These are phyloP conservation scores for Microbotryum scabiosae DNA, from an alignment of 1,284 basidiomycete species.

Conservation along the genomic window DNA sequence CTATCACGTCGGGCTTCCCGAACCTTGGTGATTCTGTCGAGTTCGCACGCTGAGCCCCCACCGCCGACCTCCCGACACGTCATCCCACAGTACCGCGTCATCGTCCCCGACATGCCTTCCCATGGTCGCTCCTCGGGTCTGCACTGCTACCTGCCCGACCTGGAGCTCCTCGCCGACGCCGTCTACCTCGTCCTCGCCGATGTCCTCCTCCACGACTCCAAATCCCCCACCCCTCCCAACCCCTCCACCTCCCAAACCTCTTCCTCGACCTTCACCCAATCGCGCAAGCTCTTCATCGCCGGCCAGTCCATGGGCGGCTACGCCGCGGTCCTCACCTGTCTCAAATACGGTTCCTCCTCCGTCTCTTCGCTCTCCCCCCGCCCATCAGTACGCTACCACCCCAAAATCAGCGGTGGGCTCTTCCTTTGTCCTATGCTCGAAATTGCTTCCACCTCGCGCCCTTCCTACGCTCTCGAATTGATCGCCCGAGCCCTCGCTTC, in stretches of 20 bases:
- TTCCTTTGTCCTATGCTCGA: constrained; percentile 35
- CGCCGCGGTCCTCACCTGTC: constrained; percentile 19
- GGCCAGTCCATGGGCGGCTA: constrained; percentile 28
- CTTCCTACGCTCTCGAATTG: constrained; percentile 25
- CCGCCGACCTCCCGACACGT: not conserved
- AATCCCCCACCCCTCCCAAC: not conserved
- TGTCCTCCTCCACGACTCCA: constrained; percentile 12
- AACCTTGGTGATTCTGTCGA: too few species aligned
- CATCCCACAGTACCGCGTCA: constrained; percentile 21
- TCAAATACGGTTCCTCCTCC: constrained; percentile 2
- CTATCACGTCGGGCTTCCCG: too few species aligned
- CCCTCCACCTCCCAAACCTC: not conserved
- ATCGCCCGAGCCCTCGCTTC: constrained; percentile 22
- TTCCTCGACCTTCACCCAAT: constrained; percentile 2
- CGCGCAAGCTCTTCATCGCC: constrained; percentile 27
- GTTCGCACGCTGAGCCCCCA: not conserved
- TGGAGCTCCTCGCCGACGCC: constrained; percentile 22
- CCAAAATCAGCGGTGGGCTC: constrained; percentile 28
- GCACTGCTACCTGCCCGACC: constrained; percentile 24
- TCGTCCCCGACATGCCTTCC: constrained; percentile 30
- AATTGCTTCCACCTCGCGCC: constrained; percentile 28
- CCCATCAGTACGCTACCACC: constrained; percentile 4
- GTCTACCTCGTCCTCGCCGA: constrained; percentile 31
- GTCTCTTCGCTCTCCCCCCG: not conserved
- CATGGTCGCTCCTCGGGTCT: constrained; percentile 34